Percentiles rank a stretch among this genome's conserved stretches.
Evolutionary conservation across 2,329 filamentous ascomycete genomes (phyloP).

Genomic region (Penicillium sp.): DNA sequence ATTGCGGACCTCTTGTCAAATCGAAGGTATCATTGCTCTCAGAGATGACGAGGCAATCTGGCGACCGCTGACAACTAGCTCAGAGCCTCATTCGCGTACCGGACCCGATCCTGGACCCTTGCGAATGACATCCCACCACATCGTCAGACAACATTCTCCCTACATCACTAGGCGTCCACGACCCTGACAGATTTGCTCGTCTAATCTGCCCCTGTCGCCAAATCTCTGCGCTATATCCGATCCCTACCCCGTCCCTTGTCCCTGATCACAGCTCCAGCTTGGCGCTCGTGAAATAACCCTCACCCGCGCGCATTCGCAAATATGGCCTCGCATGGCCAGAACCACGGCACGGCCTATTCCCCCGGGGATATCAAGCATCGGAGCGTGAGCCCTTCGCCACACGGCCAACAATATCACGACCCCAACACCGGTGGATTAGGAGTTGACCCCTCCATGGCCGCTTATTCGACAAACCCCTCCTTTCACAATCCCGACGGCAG

Average conservation of each 20-base stretch:
- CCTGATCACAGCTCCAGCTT: neutral
- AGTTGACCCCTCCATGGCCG: constrained; percentile 39
- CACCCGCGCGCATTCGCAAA: constrained; percentile 20
- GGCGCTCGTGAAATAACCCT: constrained; percentile 6
- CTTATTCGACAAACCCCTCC: constrained; percentile 36
- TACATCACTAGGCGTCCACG: constrained; percentile 4
- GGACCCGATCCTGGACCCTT: constrained; percentile 7
- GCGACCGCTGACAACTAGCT: constrained; percentile 10
- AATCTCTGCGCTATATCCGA: neutral
- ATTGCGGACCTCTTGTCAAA: constrained; percentile 1
- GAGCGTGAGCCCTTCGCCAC: constrained; percentile 45
- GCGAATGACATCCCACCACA: constrained; percentile 21
- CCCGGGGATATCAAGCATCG: constrained; percentile 40
- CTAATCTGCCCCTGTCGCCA: neutral
- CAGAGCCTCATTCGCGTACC: constrained; percentile 5
- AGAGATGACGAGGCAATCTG: neutral
- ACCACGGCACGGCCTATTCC: constrained; percentile 38
- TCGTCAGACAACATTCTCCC: constrained; percentile 5
- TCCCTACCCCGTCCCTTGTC: neutral
- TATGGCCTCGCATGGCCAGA: constrained; percentile 37
- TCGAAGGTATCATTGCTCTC: constrained; percentile 5
- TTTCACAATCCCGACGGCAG: constrained; percentile 31
- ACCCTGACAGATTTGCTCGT: constrained; percentile 3
- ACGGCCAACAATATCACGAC: constrained; percentile 43
- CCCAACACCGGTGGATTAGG: constrained; percentile 31